Base-by-base conservation (phyloP, 192 early-diverging fungal genomes). In the Diversispora eburnea region DNA sequence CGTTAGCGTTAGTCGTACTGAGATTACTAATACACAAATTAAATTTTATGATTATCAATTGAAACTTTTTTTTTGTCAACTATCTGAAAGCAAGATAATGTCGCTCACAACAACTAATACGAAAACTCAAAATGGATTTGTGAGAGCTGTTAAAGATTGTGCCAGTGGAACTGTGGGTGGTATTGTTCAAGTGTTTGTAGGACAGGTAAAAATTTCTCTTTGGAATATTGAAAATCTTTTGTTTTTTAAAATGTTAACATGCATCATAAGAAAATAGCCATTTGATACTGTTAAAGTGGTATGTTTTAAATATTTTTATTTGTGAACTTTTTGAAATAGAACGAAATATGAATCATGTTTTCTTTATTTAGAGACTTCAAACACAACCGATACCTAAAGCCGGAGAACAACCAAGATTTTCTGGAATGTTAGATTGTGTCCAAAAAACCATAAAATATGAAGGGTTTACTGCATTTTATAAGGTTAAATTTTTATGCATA, bases 391-490 rank as follows among this genome's bases (percentile, higher is more conserved):
- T 82, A 2, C 81, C 90, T 52, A 74, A 79, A 52, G 84, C 86
- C 5, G 84, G 85, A 5, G 81, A 88, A 77, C 83, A 78, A 41
- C 86, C 86, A 12, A 6, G 81, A n/a, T 98, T 96, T 85, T 86
- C 77, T 25, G 90, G 91, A 62, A 92, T 92, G 73, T 79, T 92
- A 64, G 97, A 99, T 79, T 95, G 94, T 72, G 90, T 95, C 13
- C 88, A 86, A 62, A 87, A 96, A 83, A 97, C 92, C 22, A 64
- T 89, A 62, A 80, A 85, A 61, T 2, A 33, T 33, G 95, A 99
- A 79, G 96, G 96, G 1, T 76, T 88, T 56, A 71, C 70, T 22
- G 95, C 91, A 4, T 93, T 97, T 76, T 97, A 97, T 83, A 94
- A 94, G 86, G 88, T 88, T 76, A 10, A n/a, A 39, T 20, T 49